Evolutionary conservation across 2,329 filamentous ascomycete genomes (phyloP), one percentile per base, ranked within the genome.

Genomic region (Nakataea oryzae): DNA sequence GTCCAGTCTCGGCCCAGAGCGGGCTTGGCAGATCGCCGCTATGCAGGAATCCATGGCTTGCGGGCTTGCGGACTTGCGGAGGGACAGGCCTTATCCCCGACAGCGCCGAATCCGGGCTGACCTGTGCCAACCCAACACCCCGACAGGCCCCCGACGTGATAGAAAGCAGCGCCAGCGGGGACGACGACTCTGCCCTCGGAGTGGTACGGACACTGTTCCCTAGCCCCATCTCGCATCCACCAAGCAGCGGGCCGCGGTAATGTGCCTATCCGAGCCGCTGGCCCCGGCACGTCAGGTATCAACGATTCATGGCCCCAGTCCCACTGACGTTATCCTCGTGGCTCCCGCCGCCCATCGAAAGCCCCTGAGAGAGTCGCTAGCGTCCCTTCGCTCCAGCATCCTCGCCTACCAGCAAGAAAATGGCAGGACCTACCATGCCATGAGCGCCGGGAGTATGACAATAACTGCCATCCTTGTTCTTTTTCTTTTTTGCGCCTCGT

Each of bases 361-460:
- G 65, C 62, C 65, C 7, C 60, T 63, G n/a, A 56, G 61, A 54
- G 64, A 66, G 26, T 69, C 67, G 1, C 63, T 68, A 26, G 63
- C 65, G 8, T 69, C 66, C 24, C 61, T 69, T 3, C 64, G 64
- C 26, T 67, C 66, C 21, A 69, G 67, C 61, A 65, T 69, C 28
- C 60, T 67, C 30, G 64, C 64, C 8, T 69, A 62, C 61, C 67
- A 66, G 30, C 63, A 66, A 21, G 67, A 68, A 55, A 69, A 68
- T 62, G 67, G 66, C 41, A 64, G 67, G 55, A 69, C 67, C 6
- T 69, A 69, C 60, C 67, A 69, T 26, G 64, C 67, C 5, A 62
- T 69, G 63, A 69, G 67, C n/a, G 67, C 66, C 17, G 67, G 67
- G 24, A 69, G 67, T 69, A 65, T 17, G 67, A 50, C 24, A 1